These are phyloP conservation scores for Hanseniaspora occidentalis DNA, from an alignment of 805 yeast species.

Conservation along the genomic window DNA sequence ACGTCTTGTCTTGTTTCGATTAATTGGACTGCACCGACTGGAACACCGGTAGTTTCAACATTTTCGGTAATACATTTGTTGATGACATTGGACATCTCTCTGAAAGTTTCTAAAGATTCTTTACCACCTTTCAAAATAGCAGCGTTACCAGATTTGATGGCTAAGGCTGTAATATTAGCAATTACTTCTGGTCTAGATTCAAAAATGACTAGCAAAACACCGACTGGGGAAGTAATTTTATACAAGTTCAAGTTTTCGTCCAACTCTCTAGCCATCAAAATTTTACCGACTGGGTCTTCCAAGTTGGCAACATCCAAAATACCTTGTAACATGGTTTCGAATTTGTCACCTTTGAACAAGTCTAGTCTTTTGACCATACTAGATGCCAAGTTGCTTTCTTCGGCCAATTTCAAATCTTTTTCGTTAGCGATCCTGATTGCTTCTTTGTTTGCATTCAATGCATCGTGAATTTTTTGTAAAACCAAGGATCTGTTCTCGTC, in stretches of 20 bases:
- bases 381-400: conserved; percentile 43
- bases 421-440: conserved; percentile 61
- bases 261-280: conserved; percentile 68
- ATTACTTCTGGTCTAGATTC: conserved; percentile 97
- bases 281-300: conserved; percentile 87
- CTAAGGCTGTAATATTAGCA: conserved; percentile 92
- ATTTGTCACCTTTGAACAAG: conserved; percentile 69
- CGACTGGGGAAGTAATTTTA: conserved; percentile 87
- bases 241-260: conserved; percentile 83
- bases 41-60: conserved; percentile 50
- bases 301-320: conserved; percentile 80
- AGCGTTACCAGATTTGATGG: conserved; percentile 92
- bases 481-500: conserved; percentile 66
- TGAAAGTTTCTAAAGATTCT: conserved; percentile 77
- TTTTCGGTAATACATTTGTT: conserved; percentile 36
- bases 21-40: conserved; percentile 70
- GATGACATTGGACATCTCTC: conserved; percentile 65
- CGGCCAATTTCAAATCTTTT: conserved; percentile 62
- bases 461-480: conserved; percentile 58
- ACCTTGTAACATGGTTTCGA: conserved; percentile 90
- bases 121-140: conserved; percentile 97
- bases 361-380: conserved; percentile 79
- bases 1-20: conserved; percentile 87
- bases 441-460: conserved; percentile 44
- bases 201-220: conserved; percentile 82